phyloP scores from a whole-genome alignment of 2,329 filamentous ascomycete genomes.

The Lasiodiplodia gonubiensis region DNA sequence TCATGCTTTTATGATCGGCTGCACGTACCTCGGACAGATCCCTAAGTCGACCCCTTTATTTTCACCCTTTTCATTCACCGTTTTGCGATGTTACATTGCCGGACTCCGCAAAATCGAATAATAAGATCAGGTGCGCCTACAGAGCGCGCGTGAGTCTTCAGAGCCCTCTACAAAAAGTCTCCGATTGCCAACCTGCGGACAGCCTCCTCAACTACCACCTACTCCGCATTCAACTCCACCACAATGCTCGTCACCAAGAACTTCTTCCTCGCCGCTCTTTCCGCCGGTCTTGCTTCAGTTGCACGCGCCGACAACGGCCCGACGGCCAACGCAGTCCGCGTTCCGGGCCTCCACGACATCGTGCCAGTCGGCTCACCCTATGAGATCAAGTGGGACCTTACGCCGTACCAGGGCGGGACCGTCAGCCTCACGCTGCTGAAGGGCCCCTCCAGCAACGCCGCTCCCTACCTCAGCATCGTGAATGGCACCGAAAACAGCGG shows the following conservation, averaged over 20 bases:
- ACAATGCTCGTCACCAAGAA: constrained; percentile 45
- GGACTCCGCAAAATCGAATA: not conserved
- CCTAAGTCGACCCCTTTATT: not conserved
- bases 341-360: constrained; percentile 50
- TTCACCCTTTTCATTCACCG: constrained; percentile 4
- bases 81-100: not conserved
- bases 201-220: not conserved
- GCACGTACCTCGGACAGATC: not conserved
- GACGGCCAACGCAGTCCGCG: constrained; percentile 61
- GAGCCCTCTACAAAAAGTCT: not conserved
- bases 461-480: constrained; percentile 57
- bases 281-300: constrained; percentile 59
- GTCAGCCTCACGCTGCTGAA: constrained; percentile 65
- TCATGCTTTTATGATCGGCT: constrained; percentile 7
- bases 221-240: constrained; percentile 21
- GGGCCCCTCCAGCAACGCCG: constrained; percentile 62
- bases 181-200: not conserved
- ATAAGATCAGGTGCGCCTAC: not conserved
- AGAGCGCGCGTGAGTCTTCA: not conserved
- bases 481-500: constrained; percentile 61
- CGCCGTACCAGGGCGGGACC: constrained; percentile 44
- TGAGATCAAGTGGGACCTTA: constrained; percentile 64
- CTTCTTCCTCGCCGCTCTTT: constrained; percentile 56
- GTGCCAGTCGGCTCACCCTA: constrained; percentile 62
- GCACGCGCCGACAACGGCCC: constrained; percentile 40